Percentiles rank a stretch among this genome's conserved stretches.
phyloP scores from a whole-genome alignment of 768 basidiomycete species.

The Hypholoma fasciculare region DNA sequence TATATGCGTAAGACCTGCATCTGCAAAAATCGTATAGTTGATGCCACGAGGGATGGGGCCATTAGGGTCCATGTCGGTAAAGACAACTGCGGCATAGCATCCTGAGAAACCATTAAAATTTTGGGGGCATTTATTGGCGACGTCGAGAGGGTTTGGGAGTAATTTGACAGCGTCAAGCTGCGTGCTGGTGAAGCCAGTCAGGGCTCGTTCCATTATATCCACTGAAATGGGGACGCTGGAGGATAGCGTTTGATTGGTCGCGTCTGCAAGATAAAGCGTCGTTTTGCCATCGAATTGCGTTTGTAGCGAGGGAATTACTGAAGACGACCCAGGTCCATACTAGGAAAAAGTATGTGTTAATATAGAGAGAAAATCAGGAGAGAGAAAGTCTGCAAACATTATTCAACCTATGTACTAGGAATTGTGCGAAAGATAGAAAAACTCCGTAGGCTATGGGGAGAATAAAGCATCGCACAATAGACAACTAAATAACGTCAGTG shows the following conservation, averaged over 20 bases:
- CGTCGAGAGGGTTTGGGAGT: neutral
- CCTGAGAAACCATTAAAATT: constrained; percentile 71
- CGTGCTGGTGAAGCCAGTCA: neutral
- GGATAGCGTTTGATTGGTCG: neutral
- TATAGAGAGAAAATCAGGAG: neutral
- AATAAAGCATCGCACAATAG: constrained; percentile 2
- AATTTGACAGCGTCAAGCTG: neutral
- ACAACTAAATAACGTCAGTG: neutral
- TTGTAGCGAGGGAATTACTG: neutral
- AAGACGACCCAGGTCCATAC: constrained; percentile 1
- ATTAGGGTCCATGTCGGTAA: constrained; percentile 56
- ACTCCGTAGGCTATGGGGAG: constrained; percentile 4
- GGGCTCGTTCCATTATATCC: neutral
- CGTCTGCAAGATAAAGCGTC: neutral
- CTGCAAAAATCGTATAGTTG: constrained; percentile 72
- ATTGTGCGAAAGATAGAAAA: constrained; percentile 3
- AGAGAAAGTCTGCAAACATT: neutral
- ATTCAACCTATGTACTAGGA: constrained; percentile 3
- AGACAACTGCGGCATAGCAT: constrained; percentile 69
- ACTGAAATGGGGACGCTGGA: neutral
- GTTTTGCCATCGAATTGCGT: neutral
- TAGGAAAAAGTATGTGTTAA: neutral
- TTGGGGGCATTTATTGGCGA: neutral
- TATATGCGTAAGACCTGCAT: constrained; percentile 61
- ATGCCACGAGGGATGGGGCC: constrained; percentile 34